These are phyloP conservation scores for Aegle marmelos DNA, from an alignment of 345 rosid species.

Conservation along the genomic window DNA sequence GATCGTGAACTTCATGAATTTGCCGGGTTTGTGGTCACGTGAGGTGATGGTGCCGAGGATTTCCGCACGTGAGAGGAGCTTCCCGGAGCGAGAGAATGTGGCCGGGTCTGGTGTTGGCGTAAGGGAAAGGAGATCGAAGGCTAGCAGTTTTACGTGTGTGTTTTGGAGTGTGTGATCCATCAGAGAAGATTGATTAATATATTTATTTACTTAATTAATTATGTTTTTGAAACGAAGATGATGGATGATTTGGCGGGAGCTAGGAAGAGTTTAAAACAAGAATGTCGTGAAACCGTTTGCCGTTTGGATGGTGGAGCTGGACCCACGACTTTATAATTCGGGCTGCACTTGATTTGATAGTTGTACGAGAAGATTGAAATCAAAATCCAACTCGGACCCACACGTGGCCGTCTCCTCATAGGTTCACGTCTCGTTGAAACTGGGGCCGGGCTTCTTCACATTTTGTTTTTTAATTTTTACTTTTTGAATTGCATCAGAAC, in stretches of 20 bases:
- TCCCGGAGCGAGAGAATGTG: conserved; percentile 33
- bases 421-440: neutral
- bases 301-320: neutral
- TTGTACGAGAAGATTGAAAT: neutral
- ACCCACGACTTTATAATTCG: neutral
- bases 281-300: neutral
- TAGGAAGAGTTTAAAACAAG: neutral
- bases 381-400: neutral
- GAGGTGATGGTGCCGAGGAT: conserved; percentile 52
- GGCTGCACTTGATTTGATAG: neutral
- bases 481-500: neutral
- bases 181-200: neutral
- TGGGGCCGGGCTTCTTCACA: neutral
- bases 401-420: neutral
- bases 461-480: neutral
- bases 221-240: neutral
- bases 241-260: conserved; percentile 4
- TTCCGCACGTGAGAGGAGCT: conserved; percentile 55
- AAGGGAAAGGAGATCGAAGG: conserved; percentile 47
- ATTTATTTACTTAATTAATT: neutral
- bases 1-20: conserved; percentile 58
- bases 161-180: conserved; percentile 38
- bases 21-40: conserved; percentile 45
- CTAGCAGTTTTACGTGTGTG: conserved; percentile 60
- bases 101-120: conserved; percentile 30